phyloP scores from a whole-genome alignment of 768 basidiomycete genomes.

The Suillus hirtellus region DNA sequence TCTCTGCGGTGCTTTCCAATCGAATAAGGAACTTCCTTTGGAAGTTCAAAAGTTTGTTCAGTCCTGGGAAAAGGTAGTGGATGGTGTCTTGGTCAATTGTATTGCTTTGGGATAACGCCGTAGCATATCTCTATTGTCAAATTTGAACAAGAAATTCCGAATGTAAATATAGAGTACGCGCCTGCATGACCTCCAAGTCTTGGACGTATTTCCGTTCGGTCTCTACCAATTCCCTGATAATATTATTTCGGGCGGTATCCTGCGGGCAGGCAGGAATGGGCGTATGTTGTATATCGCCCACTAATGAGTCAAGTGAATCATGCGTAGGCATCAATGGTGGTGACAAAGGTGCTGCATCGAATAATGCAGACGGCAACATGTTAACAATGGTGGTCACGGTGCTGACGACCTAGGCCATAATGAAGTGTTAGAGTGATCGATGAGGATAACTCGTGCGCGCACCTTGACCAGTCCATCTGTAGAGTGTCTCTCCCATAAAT shows the following conservation, averaged over 20 bases:
- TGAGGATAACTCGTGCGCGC: conserved; percentile 22
- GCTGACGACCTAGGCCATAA: conserved; percentile 68
- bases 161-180: conserved; percentile 36
- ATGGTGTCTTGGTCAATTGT: conserved; percentile 94
- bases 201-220: conserved; percentile 97
- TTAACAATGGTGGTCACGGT: conserved; percentile 86
- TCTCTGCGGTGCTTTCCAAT: conserved; percentile 81
- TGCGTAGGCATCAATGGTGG: conserved; percentile 55
- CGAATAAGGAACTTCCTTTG: conserved; percentile 93
- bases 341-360: conserved; percentile 62
- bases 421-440: conserved; percentile 10
- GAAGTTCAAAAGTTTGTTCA: conserved; percentile 94
- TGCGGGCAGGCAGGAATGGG: conserved; percentile 53
- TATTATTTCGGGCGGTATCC: conserved; percentile 71
- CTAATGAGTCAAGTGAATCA: conserved; percentile 60
- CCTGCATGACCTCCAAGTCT: conserved; percentile 96
- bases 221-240: conserved; percentile 86
- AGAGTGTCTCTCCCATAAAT: conserved; percentile 87
- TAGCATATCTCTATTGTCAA: conserved; percentile 77
- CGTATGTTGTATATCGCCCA: conserved; percentile 41
- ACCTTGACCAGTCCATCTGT: conserved; percentile 97
- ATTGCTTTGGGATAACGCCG: conserved; percentile 76
- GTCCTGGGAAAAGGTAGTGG: conserved; percentile 91
- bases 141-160: conserved; percentile 17
- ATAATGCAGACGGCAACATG: conserved; percentile 66